A percentile compares a stretch with the other conserved stretches of the same genome.
phyloP scores from a whole-genome alignment of 2,329 filamentous ascomycete genomes.

The Didymella glomerata region DNA sequence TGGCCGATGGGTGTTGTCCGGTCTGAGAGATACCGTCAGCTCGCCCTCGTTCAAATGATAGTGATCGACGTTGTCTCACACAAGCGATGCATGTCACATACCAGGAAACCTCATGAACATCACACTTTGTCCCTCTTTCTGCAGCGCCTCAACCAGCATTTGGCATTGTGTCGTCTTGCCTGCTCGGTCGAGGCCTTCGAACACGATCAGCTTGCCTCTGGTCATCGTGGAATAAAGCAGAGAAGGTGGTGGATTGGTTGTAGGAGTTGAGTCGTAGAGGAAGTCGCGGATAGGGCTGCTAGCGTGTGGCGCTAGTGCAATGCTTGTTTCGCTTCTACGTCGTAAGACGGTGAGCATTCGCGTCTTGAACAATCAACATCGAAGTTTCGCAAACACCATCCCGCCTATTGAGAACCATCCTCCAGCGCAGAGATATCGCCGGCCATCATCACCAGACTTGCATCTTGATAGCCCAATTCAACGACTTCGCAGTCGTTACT shows the following conservation, averaged over 20 bases:
- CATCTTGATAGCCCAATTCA: not conserved
- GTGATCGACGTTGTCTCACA: too few species aligned
- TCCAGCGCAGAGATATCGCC: not conserved
- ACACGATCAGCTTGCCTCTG: conserved; percentile 78
- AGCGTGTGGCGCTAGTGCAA: conserved; percentile 7
- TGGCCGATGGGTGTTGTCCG: conserved; percentile 83
- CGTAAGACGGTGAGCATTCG: not conserved
- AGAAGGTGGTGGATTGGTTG: not conserved
- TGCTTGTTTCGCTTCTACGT: conserved; percentile 11
- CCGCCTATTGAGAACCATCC: not conserved
- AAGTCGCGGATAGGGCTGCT: conserved; percentile 15
- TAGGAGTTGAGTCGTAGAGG: not conserved
- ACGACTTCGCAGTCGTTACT: too few species aligned
- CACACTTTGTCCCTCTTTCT: conserved; percentile 60
- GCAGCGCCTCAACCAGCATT: conserved; percentile 66
- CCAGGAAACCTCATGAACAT: conserved; percentile 72
- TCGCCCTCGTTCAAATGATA: not conserved
- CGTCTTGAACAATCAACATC: not conserved
- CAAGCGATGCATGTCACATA: conserved; percentile 42
- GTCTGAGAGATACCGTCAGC: conserved; percentile 61
- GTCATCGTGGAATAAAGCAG: conserved; percentile 38
- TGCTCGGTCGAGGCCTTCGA: conserved; percentile 88
- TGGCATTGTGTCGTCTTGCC: conserved; percentile 93
- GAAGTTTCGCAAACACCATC: not conserved
- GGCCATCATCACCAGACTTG: not conserved